phyloP scores from a whole-genome alignment of 768 basidiomycete genomes.

The Amanita molliuscula region DNA sequence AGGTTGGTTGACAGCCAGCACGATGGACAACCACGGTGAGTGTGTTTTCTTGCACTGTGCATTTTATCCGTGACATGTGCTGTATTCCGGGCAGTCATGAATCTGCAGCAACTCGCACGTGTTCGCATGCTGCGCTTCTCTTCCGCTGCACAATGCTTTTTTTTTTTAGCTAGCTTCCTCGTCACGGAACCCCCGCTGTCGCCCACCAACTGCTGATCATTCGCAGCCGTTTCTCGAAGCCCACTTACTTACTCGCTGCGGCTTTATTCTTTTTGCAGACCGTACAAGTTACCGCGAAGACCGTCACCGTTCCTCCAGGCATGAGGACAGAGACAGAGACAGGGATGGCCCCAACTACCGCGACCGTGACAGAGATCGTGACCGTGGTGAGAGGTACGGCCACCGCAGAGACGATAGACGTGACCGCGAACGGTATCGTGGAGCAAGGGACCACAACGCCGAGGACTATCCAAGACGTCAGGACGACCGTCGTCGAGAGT shows the following conservation, averaged over 20 bases:
- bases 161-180: conserved; percentile 59
- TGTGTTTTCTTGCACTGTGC: conserved; percentile 14
- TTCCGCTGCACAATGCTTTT: conserved; percentile 40
- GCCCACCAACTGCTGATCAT: conserved; percentile 25
- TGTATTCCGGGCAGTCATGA: conserved; percentile 8
- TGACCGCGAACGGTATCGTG: conserved; percentile 37
- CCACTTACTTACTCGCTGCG: conserved; percentile 40
- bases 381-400: conserved; percentile 24
- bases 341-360: conserved; percentile 36
- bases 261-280: conserved; percentile 39
- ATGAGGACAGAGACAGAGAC: conserved; percentile 44
- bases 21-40: conserved; percentile 54
- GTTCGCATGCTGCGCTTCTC: conserved; percentile 25
- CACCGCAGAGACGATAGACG: conserved; percentile 41
- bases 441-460: conserved; percentile 25
- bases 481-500: conserved; percentile 40
- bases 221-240: conserved; percentile 13
- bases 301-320: conserved; percentile 57
- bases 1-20: conserved; percentile 12
- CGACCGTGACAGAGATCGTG: conserved; percentile 35
- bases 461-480: conserved; percentile 36
- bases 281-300: conserved; percentile 54
- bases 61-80: conserved; percentile 13
- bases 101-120: conserved; percentile 33
- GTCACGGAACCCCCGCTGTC: conserved; percentile 24